Evolutionary conservation across 2,329 filamentous ascomycete genomes (phyloP).

Genomic region (Clarireedia homoeocarpa): DNA sequence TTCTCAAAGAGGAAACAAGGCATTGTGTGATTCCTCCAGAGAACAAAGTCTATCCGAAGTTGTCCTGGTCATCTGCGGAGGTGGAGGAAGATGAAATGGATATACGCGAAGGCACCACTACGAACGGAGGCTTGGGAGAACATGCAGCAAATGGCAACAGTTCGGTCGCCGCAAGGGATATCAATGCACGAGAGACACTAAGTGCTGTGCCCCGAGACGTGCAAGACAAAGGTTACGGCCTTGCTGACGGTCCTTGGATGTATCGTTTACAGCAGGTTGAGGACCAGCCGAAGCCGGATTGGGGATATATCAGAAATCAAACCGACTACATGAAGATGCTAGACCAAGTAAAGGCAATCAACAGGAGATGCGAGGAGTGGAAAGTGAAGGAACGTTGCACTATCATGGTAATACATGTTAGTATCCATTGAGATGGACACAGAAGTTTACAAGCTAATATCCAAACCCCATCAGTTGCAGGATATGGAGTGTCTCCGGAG

Average conservation of each 20-base stretch:
- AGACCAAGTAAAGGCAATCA: not conserved
- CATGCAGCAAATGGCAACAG: not conserved
- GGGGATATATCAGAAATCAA: not conserved
- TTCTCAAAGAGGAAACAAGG: slow-evolving; percentile 16
- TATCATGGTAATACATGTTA: slow-evolving; percentile 6
- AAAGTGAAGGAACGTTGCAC: not conserved
- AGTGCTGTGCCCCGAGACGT: not conserved
- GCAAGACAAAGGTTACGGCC: slow-evolving; percentile 15
- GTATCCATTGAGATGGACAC: not conserved
- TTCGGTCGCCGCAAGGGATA: not conserved
- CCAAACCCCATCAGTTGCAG: not conserved
- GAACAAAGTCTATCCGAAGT: not conserved
- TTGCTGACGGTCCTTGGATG: slow-evolving; percentile 23
- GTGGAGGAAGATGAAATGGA: not conserved
- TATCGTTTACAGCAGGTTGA: slow-evolving; percentile 12
- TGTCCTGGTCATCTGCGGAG: not conserved
- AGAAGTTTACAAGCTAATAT: not conserved
- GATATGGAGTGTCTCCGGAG: slow-evolving; percentile 2
- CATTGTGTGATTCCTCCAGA: slow-evolving; percentile 15
- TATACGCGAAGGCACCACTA: not conserved
- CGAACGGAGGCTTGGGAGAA: not conserved
- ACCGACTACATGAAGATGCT: slow-evolving; percentile 8
- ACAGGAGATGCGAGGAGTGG: not conserved
- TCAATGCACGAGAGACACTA: not conserved
- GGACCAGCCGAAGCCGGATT: not conserved